These are phyloP conservation scores for Hordeum pubiflorum DNA, from an alignment of 202 grass and related monocot species.

Conservation along the genomic window DNA sequence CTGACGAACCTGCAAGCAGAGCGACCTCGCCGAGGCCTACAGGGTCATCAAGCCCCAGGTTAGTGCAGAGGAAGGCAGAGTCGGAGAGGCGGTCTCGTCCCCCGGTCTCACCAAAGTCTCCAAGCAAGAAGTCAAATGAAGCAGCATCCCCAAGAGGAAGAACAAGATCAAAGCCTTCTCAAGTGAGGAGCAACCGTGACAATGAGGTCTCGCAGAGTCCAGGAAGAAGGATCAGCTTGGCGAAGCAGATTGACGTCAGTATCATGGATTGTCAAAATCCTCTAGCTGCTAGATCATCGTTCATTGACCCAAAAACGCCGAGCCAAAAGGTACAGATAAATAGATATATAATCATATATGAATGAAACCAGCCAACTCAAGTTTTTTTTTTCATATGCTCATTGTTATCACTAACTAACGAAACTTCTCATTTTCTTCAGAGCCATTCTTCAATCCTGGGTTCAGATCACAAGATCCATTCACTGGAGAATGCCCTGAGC, in stretches of 20 bases:
- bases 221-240: slow-evolving; percentile 28
- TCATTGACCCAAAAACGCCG: slow-evolving; percentile 30
- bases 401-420: not conserved
- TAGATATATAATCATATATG: not conserved
- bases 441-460: slow-evolving; percentile 12
- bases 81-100: slow-evolving; percentile 49
- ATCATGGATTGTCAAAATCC: slow-evolving; percentile 25
- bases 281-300: slow-evolving; percentile 20
- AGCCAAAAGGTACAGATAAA: slow-evolving; percentile 47
- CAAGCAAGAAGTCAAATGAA: slow-evolving; percentile 51
- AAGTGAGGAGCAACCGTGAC: slow-evolving; percentile 31
- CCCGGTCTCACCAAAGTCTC: slow-evolving; percentile 45
- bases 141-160: slow-evolving; percentile 68
- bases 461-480: slow-evolving; percentile 35
- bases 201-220: slow-evolving; percentile 31
- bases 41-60: slow-evolving; percentile 52
- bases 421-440: slow-evolving; percentile 28
- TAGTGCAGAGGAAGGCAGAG: slow-evolving; percentile 51
- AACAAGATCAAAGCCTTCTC: slow-evolving; percentile 46
- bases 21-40: slow-evolving; percentile 42
- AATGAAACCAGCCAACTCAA: not conserved
- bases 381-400: not conserved
- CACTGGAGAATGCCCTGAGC: slow-evolving; percentile 45
- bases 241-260: slow-evolving; percentile 38
- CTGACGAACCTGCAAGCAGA: slow-evolving; percentile 33